Evolutionary conservation across 1,284 basidiomycete genomes (phyloP).

Genomic region (Sparassis latifolia): DNA sequence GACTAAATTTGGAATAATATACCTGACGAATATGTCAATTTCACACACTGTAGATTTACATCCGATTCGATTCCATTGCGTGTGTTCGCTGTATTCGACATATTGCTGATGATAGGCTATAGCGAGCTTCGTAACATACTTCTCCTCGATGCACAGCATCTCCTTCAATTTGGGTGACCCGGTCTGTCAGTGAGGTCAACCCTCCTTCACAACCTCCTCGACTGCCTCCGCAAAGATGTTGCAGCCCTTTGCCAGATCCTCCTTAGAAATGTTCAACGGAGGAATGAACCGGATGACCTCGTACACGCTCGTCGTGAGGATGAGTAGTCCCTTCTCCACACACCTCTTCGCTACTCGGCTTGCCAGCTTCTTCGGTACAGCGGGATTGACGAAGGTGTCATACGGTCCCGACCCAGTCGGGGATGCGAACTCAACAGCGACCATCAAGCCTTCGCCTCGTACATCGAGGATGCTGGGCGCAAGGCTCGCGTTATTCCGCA

Average conservation of each 20-base stretch:
- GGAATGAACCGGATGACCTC: slow-evolving; percentile 81
- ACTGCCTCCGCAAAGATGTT: slow-evolving; percentile 57
- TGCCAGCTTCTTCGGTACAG: slow-evolving; percentile 61
- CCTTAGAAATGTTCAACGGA: slow-evolving; percentile 56
- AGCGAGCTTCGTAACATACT: no score
- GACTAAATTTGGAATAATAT: no score
- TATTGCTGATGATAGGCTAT: no score
- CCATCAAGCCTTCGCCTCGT: slow-evolving; percentile 76
- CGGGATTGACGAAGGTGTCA: slow-evolving; percentile 36
- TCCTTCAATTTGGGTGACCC: no score
- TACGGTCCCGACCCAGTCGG: slow-evolving; percentile 37
- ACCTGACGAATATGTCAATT: no score
- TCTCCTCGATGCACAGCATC: no score
- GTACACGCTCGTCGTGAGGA: slow-evolving; percentile 76
- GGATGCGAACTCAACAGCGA: slow-evolving; percentile 74
- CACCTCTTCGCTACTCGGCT: slow-evolving; percentile 75
- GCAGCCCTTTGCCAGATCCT: slow-evolving; percentile 54
- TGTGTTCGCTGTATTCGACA: no score
- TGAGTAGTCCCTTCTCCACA: slow-evolving; percentile 76
- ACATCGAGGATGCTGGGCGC: slow-evolving; percentile 64
- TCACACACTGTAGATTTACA: no score
- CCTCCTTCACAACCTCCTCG: slow-evolving; percentile 52
- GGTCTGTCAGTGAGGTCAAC: slow-evolving; percentile 2
- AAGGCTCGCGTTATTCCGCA: slow-evolving; percentile 49
- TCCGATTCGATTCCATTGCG: no score